Conservation (phyloP, 2,329 filamentous ascomycete species). For the Sarocladium strictum region DNA sequence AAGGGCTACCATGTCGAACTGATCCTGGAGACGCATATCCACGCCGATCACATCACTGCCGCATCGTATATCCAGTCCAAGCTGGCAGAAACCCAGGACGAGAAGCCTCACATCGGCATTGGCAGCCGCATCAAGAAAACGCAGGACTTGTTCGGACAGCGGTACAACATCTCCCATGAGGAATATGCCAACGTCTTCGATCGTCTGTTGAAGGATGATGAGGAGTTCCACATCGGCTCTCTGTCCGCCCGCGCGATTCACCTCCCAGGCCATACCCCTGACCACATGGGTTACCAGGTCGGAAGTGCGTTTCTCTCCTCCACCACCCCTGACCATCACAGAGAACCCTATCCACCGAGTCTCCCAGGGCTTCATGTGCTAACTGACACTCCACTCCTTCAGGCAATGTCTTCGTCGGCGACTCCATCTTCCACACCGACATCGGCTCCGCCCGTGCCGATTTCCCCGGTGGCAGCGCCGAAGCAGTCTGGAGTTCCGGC, state of each 20-base stretch:
- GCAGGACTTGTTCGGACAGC: slow-evolving; percentile 41
- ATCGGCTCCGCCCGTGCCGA: slow-evolving; percentile 43
- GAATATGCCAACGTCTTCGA: slow-evolving; percentile 47
- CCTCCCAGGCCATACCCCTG: slow-evolving; percentile 55
- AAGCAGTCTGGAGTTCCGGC: slow-evolving; percentile 32
- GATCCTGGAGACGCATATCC: slow-evolving; percentile 58
- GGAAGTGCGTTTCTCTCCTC: slow-evolving; percentile 29
- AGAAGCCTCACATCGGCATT: slow-evolving; percentile 43
- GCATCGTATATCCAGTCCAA: slow-evolving; percentile 48
- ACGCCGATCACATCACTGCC: slow-evolving; percentile 56
- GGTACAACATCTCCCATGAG: slow-evolving; percentile 36
- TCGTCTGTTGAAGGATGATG: slow-evolving; percentile 45
- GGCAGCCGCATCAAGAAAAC: slow-evolving; percentile 47
- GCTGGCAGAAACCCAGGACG: slow-evolving; percentile 28
- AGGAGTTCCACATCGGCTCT: slow-evolving; percentile 43
- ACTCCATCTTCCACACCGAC: slow-evolving; percentile 42
- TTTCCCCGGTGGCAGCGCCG: slow-evolving; percentile 42
- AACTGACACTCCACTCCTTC: no score
- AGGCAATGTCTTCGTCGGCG: slow-evolving; percentile 41
- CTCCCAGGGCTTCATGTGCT: no score
- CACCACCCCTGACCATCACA: no score
- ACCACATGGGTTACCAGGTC: slow-evolving; percentile 54
- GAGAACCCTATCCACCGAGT: no score
- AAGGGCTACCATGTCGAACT: slow-evolving; percentile 40
- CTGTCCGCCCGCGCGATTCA: slow-evolving; percentile 42